phyloP scores from a whole-genome alignment of 75 land plant genomes.

The Pinus albicaulis region DNA sequence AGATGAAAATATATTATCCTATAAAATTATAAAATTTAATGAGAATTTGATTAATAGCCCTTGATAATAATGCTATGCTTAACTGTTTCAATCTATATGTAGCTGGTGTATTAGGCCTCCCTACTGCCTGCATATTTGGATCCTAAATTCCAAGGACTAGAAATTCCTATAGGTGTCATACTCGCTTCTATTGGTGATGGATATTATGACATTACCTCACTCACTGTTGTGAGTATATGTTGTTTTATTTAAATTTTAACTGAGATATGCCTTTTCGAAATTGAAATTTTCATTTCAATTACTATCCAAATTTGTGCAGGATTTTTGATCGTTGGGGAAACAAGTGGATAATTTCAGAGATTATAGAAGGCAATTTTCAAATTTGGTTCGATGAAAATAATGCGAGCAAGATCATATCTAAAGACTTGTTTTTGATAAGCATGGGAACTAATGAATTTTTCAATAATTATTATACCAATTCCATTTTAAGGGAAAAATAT shows the following conservation, averaged over 20 bases:
- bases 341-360: constrained; percentile 59
- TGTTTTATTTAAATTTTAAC: not conserved
- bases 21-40: too few relatives aligned
- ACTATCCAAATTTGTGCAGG: not conserved
- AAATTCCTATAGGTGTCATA: not conserved
- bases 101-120: not conserved
- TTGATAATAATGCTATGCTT: too few relatives aligned
- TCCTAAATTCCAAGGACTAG: not conserved
- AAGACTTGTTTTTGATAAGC: constrained; percentile 54
- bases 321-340: constrained; percentile 34
- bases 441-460: constrained; percentile 73
- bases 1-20: too few relatives aligned
- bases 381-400: constrained; percentile 28
- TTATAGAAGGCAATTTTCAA: constrained; percentile 41
- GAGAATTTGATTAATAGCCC: too few relatives aligned
- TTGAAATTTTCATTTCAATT: not conserved
- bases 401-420: constrained; percentile 35
- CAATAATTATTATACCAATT: constrained; percentile 81
- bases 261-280: not conserved
- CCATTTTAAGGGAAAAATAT: constrained; percentile 32
- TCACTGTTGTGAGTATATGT: not conserved
- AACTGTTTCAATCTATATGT: not conserved
- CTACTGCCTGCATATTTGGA: not conserved
- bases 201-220: not conserved
- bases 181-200: not conserved